Base-by-base conservation (phyloP, 192 early-diverging fungal genomes). In the Jimgerdemannia lactiflua region DNA sequence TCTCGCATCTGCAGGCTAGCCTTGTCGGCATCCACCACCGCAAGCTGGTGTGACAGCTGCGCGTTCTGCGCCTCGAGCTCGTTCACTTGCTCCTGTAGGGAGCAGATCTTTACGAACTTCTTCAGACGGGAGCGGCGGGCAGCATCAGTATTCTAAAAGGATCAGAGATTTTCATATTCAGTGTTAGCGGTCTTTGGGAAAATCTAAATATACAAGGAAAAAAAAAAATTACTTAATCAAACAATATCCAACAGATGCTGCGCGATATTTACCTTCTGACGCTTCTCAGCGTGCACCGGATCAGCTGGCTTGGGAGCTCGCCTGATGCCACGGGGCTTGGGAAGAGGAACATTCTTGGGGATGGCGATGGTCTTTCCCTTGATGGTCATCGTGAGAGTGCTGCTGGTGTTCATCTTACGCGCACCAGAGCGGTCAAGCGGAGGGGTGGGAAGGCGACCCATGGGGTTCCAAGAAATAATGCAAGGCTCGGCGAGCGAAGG, bases 121-220 rank as follows among this genome's bases (percentile, higher is more conserved):
- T 85, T 83, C 65, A 83, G 71, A 42, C 91, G 82, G 2, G 87
- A 89, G 4, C 91, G 86, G 20, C 91, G 86, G 3, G 91, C 91
- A 3, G 90, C 88, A 77, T 91, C 90, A 7, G 91, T 92, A 76
- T 92, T 86, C 81, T 86, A 59, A 14, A 59, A 10, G 29, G 29
- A 29, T 29, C 29, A 29, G 29, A 29, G 29, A 29, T 29, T 29
- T 29, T 29, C 29, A 29, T 29, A 29, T 29, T 29, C 29, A 29
- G 29, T 29, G 29, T 29, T 29, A 29, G 29, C 29, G 29, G 29
- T 29, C 29, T 29, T 29, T 29, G 29, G 1, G 29, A 29, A 29
- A 29, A 0, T 29, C 14, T 59, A 59, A 59, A 59, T 59, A 10
- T 59, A 59, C 14, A 1, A 59, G 14, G 14, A 14, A 59, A 14